Evolutionary conservation across 768 basidiomycete species (phyloP).

Genomic region (Trametes gibbosa): DNA sequence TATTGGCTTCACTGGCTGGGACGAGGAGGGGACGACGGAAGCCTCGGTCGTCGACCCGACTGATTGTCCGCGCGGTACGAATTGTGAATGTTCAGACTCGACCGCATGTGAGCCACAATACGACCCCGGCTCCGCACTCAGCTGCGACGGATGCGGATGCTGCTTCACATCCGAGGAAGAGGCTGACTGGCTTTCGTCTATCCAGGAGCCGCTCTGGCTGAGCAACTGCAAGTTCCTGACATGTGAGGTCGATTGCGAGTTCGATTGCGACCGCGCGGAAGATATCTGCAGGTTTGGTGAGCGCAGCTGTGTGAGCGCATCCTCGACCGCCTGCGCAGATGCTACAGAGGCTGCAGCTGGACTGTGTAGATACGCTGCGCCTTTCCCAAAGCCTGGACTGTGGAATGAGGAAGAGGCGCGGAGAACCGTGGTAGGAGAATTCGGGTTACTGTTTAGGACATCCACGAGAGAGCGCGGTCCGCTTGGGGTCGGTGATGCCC

Average conservation of each 20-base stretch:
- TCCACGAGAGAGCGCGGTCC: neutral
- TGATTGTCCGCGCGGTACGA: too few species aligned
- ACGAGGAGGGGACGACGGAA: too few species aligned
- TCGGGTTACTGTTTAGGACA: neutral
- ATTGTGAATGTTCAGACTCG: neutral
- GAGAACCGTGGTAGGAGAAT: too few species aligned
- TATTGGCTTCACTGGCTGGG: neutral
- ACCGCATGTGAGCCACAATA: slow-evolving; percentile 2
- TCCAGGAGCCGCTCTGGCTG: neutral
- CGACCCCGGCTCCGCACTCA: neutral
- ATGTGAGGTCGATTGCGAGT: neutral
- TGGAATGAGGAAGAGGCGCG: too few species aligned
- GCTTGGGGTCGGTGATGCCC: neutral
- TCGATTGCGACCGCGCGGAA: neutral
- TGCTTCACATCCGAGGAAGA: neutral
- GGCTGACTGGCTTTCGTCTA: too few species aligned
- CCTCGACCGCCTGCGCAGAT: slow-evolving; percentile 20
- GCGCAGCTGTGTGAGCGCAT: slow-evolving; percentile 13
- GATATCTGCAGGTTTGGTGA: neutral
- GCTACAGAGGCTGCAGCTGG: neutral
- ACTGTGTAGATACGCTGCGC: neutral
- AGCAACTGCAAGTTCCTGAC: neutral
- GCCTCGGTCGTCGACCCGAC: too few species aligned
- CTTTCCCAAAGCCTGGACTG: too few species aligned
- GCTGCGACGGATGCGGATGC: neutral